Base-by-base conservation (phyloP, 2,329 filamentous ascomycete species). In the Fusarium metavorans region DNA sequence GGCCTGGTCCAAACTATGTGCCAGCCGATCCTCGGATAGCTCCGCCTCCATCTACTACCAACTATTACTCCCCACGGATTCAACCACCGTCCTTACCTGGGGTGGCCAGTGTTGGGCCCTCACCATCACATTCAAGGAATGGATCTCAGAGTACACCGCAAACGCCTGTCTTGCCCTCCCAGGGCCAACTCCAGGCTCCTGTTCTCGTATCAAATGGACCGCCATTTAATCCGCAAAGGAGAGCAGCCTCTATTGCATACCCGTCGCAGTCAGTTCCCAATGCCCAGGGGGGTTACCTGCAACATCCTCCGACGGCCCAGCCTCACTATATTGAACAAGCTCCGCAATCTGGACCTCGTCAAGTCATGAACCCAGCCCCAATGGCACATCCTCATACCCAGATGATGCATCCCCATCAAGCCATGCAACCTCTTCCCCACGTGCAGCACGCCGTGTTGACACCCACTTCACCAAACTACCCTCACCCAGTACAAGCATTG, bases 201-300 rank as follows among this genome's bases (percentile, higher is more conserved):
- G 43, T 62, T 34, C 39, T 68, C 18, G 41, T 73, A 39, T 56
- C 69, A 6, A 75, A 62, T 20, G 27, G 20, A 14, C 30, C 37
- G 10, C n/a, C 41, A 35, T 27, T 35, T 39, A 32, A 32, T 10
- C 5, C 61, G 16, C 73, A 68, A 64, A 67, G 66, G 32, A 70
- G 72, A 61, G 50, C 72, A 62, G 66, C n/a, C 39, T 71, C 72
- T 18, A 62, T 68, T 52, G 64, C 64, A 18, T 64, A 73, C 43
- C 66, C 73, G 35, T 67, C 73, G 6, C 73, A 73, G 54, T 43
- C 54, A n/a, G 60, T 54, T 57, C 60, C 72, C 25, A 57, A 20
- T 13, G 41, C 41, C 41, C 57, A 71, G 8, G 63, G 57, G 20
- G 57, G 48, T 35, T 50, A 48, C 16, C 27, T 32, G 9, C 62